These are phyloP conservation scores for Fusarium algeriense DNA, from an alignment of 2,329 filamentous ascomycete species.

Conservation along the genomic window DNA sequence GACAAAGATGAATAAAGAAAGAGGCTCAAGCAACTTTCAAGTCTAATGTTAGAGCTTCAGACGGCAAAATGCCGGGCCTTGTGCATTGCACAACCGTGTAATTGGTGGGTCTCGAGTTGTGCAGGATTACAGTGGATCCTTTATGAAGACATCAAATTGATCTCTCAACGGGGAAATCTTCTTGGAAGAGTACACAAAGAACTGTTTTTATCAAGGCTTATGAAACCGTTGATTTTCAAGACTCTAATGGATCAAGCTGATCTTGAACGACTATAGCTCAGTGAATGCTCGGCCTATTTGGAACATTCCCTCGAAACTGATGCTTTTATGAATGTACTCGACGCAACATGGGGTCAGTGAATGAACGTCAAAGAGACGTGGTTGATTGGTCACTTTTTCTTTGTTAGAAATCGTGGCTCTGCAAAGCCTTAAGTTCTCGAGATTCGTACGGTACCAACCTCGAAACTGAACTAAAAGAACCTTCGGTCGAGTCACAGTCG, in stretches of 20 bases:
- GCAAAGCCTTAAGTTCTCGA: not conserved
- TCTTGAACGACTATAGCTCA: not conserved
- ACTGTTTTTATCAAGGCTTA: not conserved
- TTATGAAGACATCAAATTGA: not conserved
- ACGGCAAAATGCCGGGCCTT: constrained; percentile 39
- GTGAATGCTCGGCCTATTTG: not conserved
- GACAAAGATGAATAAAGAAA: constrained; percentile 37
- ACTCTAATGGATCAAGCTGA: not conserved
- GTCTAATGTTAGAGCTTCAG: constrained; percentile 32
- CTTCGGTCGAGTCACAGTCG: not conserved
- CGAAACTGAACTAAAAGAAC: not conserved
- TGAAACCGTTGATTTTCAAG: accelerated
- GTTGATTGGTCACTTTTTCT: not conserved
- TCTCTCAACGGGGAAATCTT: not conserved
- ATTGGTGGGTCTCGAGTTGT: constrained; percentile 22
- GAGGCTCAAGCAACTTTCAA: constrained; percentile 20
- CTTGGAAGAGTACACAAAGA: too few species aligned
- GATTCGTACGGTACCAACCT: not conserved
- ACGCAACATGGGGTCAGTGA: accelerated
- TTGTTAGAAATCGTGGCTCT: not conserved
- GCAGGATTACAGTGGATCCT: not conserved
- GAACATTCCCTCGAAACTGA: not conserved
- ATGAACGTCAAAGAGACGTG: not conserved
- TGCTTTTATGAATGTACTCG: not conserved
- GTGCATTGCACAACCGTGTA: constrained; percentile 20